Evolutionary conservation across 2,329 filamentous ascomycete genomes (phyloP).

Genomic region (Cladophialophora psammophila): DNA sequence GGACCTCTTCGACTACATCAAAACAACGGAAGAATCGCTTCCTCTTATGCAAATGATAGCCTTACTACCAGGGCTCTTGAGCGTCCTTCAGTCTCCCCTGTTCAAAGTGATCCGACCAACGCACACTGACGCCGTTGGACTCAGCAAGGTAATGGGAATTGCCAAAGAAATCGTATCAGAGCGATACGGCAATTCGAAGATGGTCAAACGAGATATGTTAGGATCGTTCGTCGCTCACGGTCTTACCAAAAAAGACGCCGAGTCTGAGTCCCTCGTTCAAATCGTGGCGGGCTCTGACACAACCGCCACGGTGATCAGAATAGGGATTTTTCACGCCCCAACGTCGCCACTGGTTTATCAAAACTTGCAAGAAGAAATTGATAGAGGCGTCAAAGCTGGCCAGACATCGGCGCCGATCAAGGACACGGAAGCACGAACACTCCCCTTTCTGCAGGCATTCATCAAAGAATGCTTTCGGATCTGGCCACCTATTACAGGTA

Average conservation of each 20-base stretch:
- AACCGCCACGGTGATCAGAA: slow-evolving; percentile 16
- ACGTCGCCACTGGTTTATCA: slow-evolving; percentile 20
- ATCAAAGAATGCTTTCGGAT: slow-evolving; percentile 59
- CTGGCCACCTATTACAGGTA: slow-evolving; percentile 53
- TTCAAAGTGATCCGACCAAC: slow-evolving; percentile 21
- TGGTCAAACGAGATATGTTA: slow-evolving; percentile 1
- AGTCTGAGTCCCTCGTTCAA: slow-evolving; percentile 17
- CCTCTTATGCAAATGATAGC: slow-evolving; percentile 19
- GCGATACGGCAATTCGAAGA: slow-evolving; percentile 31
- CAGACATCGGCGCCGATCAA: slow-evolving; percentile 24
- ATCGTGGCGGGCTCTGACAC: slow-evolving; percentile 24
- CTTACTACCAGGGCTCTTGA: slow-evolving; percentile 12
- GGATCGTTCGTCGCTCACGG: slow-evolving; percentile 34
- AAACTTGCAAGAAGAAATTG: slow-evolving; percentile 22
- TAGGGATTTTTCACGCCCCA: slow-evolving; percentile 14
- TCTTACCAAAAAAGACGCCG: slow-evolving; percentile 10
- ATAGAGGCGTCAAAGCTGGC: slow-evolving; percentile 16
- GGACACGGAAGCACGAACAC: slow-evolving; percentile 8
- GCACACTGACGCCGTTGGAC: slow-evolving; percentile 20
- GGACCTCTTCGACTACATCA: slow-evolving; percentile 21
- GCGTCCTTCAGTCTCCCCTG: slow-evolving; percentile 4
- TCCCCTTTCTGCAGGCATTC: slow-evolving; percentile 58
- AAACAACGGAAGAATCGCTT: slow-evolving; percentile 3
- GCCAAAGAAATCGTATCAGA: slow-evolving; percentile 35
- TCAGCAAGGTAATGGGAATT: slow-evolving; percentile 25